These are phyloP conservation scores for Chalara sp. DNA, from an alignment of 2,329 filamentous ascomycete species.

Conservation along the genomic window DNA sequence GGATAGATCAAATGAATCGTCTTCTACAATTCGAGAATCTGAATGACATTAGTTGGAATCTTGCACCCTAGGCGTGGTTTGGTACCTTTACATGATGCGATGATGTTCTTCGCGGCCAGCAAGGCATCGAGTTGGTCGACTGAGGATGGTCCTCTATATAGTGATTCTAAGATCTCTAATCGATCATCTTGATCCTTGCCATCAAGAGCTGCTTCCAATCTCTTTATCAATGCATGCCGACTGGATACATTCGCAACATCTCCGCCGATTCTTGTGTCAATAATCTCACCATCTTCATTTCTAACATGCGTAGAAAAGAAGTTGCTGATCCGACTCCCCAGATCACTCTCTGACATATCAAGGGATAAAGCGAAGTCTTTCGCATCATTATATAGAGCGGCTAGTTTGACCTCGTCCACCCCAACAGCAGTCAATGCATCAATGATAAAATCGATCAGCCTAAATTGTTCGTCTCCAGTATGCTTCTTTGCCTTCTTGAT, in stretches of 20 bases:
- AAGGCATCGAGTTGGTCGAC: constrained; percentile 16
- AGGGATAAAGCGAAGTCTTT: constrained; percentile 6
- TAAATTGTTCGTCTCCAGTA: constrained; percentile 2
- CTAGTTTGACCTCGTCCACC: constrained; percentile 10
- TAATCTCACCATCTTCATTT: not conserved
- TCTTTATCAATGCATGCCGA: constrained; percentile 15
- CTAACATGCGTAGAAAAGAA: constrained; percentile 15
- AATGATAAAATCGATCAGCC: constrained; percentile 16
- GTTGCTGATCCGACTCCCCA: constrained; percentile 12
- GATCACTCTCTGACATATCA: constrained; percentile 6
- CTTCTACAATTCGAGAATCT: constrained; percentile 14
- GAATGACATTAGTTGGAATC: constrained; percentile 1
- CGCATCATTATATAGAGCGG: constrained; percentile 8
- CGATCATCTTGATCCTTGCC: constrained; percentile 10
- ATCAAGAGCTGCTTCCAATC: constrained; percentile 6
- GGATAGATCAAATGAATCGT: constrained; percentile 15
- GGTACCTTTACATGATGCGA: constrained; percentile 21
- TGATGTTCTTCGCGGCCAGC: constrained; percentile 17
- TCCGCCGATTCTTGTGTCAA: constrained; percentile 2
- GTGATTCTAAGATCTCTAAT: no score
- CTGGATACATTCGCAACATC: constrained; percentile 15
- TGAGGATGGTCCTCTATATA: no score
- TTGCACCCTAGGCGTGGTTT: not conserved
- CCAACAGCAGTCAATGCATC: constrained; percentile 16
- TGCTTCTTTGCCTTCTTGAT: constrained; percentile 13